phyloP scores from a whole-genome alignment of 1,139 yeast genomes.

The Debaryomycetaceae sp. region DNA sequence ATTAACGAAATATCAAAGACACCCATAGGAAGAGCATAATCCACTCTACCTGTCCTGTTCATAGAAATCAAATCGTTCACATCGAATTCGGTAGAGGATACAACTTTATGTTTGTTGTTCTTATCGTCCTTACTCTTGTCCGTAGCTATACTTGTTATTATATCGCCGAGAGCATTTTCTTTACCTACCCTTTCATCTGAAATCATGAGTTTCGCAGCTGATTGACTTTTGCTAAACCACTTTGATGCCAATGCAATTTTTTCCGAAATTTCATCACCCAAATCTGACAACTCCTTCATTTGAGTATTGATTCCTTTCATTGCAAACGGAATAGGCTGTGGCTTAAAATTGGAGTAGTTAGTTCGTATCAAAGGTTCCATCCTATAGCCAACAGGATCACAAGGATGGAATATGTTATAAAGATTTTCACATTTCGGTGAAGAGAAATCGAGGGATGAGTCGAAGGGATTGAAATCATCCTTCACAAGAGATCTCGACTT shows the following conservation, averaged over 20 bases:
- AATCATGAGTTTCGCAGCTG: slow-evolving; percentile 7
- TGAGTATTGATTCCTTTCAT: slow-evolving; percentile 45
- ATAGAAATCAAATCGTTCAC: slow-evolving; percentile 36
- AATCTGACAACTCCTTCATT: slow-evolving; percentile 35
- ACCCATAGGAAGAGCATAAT: slow-evolving; percentile 77
- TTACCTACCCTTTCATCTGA: slow-evolving; percentile 21
- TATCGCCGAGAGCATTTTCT: slow-evolving; percentile 47
- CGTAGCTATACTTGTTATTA: slow-evolving; percentile 30
- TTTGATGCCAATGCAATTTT: slow-evolving; percentile 43
- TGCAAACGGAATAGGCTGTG: slow-evolving; percentile 60
- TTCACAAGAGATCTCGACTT: slow-evolving; percentile 30
- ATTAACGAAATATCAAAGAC: slow-evolving; percentile 75
- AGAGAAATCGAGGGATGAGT: slow-evolving; percentile 9
- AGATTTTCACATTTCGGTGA: slow-evolving; percentile 57
- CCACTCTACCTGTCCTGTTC: slow-evolving; percentile 75
- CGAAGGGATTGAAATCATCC: slow-evolving; percentile 16
- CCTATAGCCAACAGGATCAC: slow-evolving; percentile 87
- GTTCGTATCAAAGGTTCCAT: slow-evolving; percentile 74
- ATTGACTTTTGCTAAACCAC: slow-evolving; percentile 32
- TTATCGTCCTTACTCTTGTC: slow-evolving; percentile 14
- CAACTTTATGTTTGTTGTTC: slow-evolving; percentile 17
- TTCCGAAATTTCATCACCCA: slow-evolving; percentile 45
- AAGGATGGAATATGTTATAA: slow-evolving; percentile 80
- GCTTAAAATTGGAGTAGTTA: slow-evolving; percentile 51
- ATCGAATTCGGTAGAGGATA: slow-evolving; percentile 23